These are phyloP conservation scores for Globisporangium perplexum DNA, from an alignment of 352 stramenopile species.

Conservation along the genomic window DNA sequence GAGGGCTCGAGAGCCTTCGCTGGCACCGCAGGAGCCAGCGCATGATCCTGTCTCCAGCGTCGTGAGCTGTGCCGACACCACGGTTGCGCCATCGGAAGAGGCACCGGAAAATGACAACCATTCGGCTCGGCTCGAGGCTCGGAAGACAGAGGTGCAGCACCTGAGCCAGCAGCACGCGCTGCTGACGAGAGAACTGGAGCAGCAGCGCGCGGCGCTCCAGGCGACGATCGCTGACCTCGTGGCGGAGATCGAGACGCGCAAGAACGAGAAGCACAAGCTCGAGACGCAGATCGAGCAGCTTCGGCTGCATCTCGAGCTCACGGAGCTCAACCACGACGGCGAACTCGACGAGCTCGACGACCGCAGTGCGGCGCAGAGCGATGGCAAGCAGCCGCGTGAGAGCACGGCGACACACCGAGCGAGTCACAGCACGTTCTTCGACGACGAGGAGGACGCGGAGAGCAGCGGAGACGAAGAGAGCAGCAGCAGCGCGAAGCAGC, in stretches of 20 bases:
- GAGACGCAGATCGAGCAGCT: conserved; percentile 64
- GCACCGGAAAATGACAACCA: not conserved
- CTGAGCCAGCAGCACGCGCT: conserved; percentile 13
- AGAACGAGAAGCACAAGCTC: conserved; percentile 38
- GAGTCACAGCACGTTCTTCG: conserved; percentile 9
- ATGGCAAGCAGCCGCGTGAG: conserved; percentile 1
- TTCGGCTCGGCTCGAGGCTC: not conserved
- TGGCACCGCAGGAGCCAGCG: not conserved
- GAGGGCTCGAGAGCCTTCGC: not conserved
- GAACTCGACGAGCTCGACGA: not conserved
- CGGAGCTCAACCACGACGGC: conserved; percentile 20
- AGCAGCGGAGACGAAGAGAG: conserved; percentile 18
- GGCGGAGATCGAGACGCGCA: conserved; percentile 29
- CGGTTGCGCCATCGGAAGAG: no score
- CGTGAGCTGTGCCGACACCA: not conserved
- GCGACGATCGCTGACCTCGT: conserved; percentile 23
- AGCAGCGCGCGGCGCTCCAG: conserved; percentile 15
- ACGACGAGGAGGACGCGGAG: conserved; percentile 14
- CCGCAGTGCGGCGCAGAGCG: not conserved
- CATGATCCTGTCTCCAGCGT: not conserved
- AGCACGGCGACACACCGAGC: conserved; percentile 5
- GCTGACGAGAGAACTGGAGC: conserved; percentile 11
- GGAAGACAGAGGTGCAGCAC: conserved; percentile 15
- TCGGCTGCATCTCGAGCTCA: conserved; percentile 46
- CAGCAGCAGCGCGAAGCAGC: conserved; percentile 8